Conservation (phyloP, 2,329 filamentous ascomycete species). For the Penicillium italicum region DNA sequence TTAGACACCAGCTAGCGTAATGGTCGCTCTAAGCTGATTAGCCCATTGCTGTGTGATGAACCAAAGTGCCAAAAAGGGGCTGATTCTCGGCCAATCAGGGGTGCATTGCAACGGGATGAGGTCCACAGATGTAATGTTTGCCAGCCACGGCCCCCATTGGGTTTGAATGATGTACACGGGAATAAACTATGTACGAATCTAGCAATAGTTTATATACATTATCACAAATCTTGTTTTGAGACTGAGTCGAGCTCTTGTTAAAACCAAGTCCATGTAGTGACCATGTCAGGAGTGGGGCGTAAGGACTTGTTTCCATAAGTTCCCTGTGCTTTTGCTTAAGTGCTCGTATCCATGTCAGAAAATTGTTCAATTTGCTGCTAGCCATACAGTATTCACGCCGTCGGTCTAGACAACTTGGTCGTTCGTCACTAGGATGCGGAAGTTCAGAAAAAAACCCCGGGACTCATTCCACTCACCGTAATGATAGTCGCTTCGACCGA, state of each 20-base stretch:
- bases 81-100: slow-evolving; percentile 8
- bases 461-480: neutral
- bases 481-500: neutral
- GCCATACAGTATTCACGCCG: neutral
- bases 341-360: neutral
- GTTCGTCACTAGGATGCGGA: neutral
- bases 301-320: neutral
- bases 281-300: neutral
- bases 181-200: neutral
- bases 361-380: slow-evolving; percentile 2
- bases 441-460: neutral
- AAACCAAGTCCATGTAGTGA: neutral
- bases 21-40: slow-evolving; percentile 5
- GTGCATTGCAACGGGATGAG: neutral
- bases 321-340: neutral
- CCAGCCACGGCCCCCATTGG: neutral
- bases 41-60: slow-evolving; percentile 1
- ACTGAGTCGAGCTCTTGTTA: neutral
- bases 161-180: neutral
- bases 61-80: slow-evolving; percentile 6
- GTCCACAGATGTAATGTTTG: neutral
- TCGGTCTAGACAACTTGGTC: slow-evolving; percentile 1
- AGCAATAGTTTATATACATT: neutral
- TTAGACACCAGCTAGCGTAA: slow-evolving; percentile 3
- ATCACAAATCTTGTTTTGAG: neutral